Evolutionary conservation across 495 filamentous ascomycete species (phyloP), one percentile per base, ranked within the genome.

Genomic region (Aspergillus carlsbadensis): DNA sequence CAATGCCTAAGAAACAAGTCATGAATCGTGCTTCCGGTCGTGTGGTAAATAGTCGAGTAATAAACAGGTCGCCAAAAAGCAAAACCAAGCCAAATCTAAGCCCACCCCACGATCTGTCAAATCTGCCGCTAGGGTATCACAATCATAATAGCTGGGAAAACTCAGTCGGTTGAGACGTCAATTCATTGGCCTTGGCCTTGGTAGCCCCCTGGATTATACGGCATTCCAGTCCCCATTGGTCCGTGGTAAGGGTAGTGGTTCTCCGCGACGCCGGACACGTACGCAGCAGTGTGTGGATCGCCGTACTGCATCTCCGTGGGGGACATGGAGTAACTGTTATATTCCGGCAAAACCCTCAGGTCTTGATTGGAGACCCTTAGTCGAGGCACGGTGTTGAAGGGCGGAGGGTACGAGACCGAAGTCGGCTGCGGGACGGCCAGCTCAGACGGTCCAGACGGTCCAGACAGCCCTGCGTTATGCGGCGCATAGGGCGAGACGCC

Each of bases 321-420:
- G 39, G 64, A 59, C 48, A 59, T 61, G 14, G 60, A 42, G 33
- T 45, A 59, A 35, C 36, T 45, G 56, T 65, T 71, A 34, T 67
- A 66, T 43, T 67, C 52, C 43, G 58, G 69, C 48, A 67, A 49
- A 18, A 61, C 58, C 39, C 62, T 56, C 49, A 63, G 34, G 37
- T 68, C 53, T n/a, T 44, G 44, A 44, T 66, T 62, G 31, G 65
- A 55, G n/a, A 59, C 56, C 31, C 56, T 61, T 6, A 57, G 47
- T 35, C 67, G 56, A 26, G 64, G 67, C 33, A 67, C 59, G 18
- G 70, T 49, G 52, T 73, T 72, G 50, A 58, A 76, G 11, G 68
- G 68, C n/a, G 69, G 71, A 44, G 73, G 73, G 44, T 76, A 76
- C 44, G 72, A 68, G 54, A 70, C 66, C 15, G 71, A 70, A 51